phyloP scores from a whole-genome alignment of 306 rosid genomes.

The Sindora glabra region DNA sequence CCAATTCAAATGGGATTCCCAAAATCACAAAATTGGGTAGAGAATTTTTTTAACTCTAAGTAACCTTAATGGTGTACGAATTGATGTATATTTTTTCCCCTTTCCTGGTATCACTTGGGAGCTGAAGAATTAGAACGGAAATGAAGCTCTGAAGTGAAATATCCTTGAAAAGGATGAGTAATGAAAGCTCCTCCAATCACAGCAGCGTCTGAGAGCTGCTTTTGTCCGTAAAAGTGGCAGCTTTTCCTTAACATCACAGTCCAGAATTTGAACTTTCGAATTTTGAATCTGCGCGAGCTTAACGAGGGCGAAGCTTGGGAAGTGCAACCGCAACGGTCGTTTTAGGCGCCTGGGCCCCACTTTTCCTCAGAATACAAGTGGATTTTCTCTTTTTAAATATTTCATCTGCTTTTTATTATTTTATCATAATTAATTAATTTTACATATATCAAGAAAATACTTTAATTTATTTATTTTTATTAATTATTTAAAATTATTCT shows the following conservation, averaged over 20 bases:
- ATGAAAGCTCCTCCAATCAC: slow-evolving; percentile 7
- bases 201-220: neutral
- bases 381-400: no score
- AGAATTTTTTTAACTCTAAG: neutral
- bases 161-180: neutral
- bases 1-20: neutral
- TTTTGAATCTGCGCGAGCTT: slow-evolving; percentile 46
- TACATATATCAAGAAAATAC: no score
- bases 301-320: slow-evolving; percentile 23
- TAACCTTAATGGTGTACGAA: no score
- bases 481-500: no score
- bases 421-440: no score
- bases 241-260: slow-evolving; percentile 23
- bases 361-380: no score
- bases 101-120: neutral
- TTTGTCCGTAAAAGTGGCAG: slow-evolving; percentile 32
- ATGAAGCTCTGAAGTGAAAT: neutral
- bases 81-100: no score
- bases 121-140: neutral
- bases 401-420: no score
- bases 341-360: slow-evolving; percentile 1
- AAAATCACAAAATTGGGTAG: neutral
- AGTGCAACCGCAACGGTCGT: slow-evolving; percentile 53
- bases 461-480: no score
- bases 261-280: slow-evolving; percentile 57